phyloP scores from a whole-genome alignment of 306 rosid species.

The Cucumis cinereus region DNA sequence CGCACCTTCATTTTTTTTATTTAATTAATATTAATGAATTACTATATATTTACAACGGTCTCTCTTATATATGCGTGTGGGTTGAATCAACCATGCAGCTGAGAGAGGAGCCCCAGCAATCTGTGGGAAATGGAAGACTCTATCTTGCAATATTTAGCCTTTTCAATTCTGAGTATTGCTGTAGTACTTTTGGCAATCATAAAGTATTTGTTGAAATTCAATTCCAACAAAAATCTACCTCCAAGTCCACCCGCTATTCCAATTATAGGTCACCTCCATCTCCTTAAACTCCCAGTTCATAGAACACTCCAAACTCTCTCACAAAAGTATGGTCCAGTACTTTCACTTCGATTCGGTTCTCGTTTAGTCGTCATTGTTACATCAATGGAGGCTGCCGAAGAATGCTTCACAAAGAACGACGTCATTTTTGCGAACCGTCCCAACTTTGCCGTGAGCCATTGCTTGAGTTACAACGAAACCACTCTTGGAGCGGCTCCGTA shows the following conservation, averaged over 20 bases:
- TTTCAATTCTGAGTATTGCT: not conserved
- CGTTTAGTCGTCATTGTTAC: slow-evolving; percentile 22
- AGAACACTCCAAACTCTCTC: slow-evolving; percentile 9
- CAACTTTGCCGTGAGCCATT: not conserved
- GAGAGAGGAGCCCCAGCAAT: not conserved
- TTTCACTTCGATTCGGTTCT: slow-evolving; percentile 16
- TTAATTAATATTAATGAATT: too few species aligned
- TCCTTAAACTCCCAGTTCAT: slow-evolving; percentile 18
- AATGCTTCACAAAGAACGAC: not conserved
- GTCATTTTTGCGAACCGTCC: slow-evolving; percentile 26
- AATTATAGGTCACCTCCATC: slow-evolving; percentile 26
- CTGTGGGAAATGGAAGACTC: not conserved
- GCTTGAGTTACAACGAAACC: slow-evolving; percentile 17
- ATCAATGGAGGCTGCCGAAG: not conserved
- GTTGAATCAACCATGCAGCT: not conserved
- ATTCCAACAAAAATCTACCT: slow-evolving; percentile 7
- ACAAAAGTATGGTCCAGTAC: slow-evolving; percentile 21
- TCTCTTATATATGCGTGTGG: too few species aligned
- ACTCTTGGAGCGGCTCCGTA: slow-evolving; percentile 9
- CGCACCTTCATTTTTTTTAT: too few species aligned
- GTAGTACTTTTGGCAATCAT: not conserved
- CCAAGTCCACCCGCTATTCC: slow-evolving; percentile 24
- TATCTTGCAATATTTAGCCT: not conserved
- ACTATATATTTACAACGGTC: too few species aligned
- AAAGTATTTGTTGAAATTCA: not conserved